Conservation (phyloP, 768 basidiomycete species). For the Hericium erinaceus region DNA sequence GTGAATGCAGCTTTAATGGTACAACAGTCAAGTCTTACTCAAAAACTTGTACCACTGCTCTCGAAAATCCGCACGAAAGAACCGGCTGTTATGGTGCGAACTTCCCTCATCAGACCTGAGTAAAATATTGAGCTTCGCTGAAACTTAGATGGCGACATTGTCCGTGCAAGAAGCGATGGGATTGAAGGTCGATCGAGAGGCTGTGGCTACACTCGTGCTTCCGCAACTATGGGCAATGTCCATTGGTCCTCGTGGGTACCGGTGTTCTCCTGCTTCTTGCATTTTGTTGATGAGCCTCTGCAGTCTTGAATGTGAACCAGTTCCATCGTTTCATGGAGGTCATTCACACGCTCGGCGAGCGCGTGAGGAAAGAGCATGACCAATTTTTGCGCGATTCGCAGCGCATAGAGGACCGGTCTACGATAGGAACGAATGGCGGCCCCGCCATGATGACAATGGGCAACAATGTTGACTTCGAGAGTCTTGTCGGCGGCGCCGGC, state of each 20-base stretch:
- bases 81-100: constrained; percentile 79
- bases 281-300: background rate
- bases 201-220: constrained; percentile 50
- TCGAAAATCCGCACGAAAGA: constrained; percentile 96
- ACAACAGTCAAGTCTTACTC: constrained; percentile 70
- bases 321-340: constrained; percentile 90
- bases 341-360: constrained; percentile 65
- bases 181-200: constrained; percentile 86
- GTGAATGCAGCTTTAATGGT: background rate
- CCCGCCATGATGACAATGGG: constrained; percentile 23
- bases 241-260: constrained; percentile 76
- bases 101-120: background rate
- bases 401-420: constrained; percentile 73
- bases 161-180: constrained; percentile 96
- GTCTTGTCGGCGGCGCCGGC: constrained; percentile 59
- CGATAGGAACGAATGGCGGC: constrained; percentile 31
- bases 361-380: constrained; percentile 88
- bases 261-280: background rate
- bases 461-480: constrained; percentile 77
- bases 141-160: constrained; percentile 69
- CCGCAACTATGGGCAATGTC: constrained; percentile 88
- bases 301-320: constrained; percentile 76
- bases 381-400: constrained; percentile 91
- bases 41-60: constrained; percentile 89
- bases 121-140: background rate